Base-by-base conservation (phyloP, 306 rosid genomes). In the Fragaria ananassa region DNA sequence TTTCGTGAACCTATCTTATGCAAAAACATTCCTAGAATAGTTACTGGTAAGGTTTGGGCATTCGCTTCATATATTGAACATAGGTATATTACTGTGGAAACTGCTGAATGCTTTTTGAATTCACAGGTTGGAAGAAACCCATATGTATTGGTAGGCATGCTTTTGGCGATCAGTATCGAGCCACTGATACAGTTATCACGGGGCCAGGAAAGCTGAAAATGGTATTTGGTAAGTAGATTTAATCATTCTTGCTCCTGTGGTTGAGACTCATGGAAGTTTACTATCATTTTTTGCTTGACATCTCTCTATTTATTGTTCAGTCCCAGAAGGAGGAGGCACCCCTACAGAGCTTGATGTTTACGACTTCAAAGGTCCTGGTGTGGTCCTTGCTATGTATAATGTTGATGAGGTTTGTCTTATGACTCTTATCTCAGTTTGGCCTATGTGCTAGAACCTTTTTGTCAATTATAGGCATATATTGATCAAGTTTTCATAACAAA, bases 131-230 rank as follows among this genome's bases (percentile, higher is more conserved):
- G 99, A 95, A 91, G 85, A 95, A 95, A 83, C 96, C 99, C 81
- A 95, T 95, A 57, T 92, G 97, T 81, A 95, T 95, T 23, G 97
- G 99, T 69, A 90, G 99, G 87, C 99, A 95, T 86, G 97, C 99
- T 82, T 95, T 90, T 87, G 97, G 97, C 42, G 99, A 95, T 74
- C 99, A 95, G 79, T 95, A 95, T 86, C 96, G 99, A 72, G 93
- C 99, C 78, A 92, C 97, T 57, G 99, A 95, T 77, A 58, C 89
- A 23, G 69, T 92, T 73, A 89, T 95, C 42, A 81, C 45, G 13
- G 91, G 96, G 64, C 92, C 97, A 1, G 99, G 99, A 82, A 90
- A 90, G 91, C 97, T 95, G 61, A 95, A 95, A 83, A 76, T 95
- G 96, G 96, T 92, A 62, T 95, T 85, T 78, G 96, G 99, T 95